Evolutionary conservation across 2,329 filamentous ascomycete species (phyloP).

Genomic region (Alternaria sp.): DNA sequence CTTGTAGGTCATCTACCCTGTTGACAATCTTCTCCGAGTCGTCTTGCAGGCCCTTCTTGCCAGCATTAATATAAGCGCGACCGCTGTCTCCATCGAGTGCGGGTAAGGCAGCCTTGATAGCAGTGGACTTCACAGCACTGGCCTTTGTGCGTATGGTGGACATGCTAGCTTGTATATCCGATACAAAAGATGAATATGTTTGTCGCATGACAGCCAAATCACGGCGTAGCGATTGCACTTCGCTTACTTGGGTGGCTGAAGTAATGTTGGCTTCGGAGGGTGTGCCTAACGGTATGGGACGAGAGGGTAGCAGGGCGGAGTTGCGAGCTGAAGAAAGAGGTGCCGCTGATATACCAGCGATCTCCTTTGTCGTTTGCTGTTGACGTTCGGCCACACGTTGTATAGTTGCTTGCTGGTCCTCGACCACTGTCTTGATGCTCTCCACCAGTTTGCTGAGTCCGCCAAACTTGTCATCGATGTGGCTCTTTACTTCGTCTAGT

Average conservation of each 20-base stretch:
- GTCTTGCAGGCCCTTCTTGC: constrained; percentile 83
- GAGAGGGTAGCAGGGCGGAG: constrained; percentile 42
- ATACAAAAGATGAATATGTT: constrained; percentile 89
- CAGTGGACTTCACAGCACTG: constrained; percentile 76
- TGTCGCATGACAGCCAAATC: constrained; percentile 92
- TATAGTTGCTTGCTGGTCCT: constrained; percentile 81
- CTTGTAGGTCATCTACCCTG: constrained; percentile 95
- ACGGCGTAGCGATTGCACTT: constrained; percentile 81
- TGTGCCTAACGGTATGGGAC: constrained; percentile 29
- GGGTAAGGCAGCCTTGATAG: constrained; percentile 73
- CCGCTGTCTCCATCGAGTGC: constrained; percentile 79
- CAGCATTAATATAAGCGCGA: constrained; percentile 80
- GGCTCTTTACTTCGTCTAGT: constrained; percentile 93
- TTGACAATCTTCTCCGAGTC: constrained; percentile 91
- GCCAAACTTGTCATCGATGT: constrained; percentile 90
- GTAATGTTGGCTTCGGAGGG: constrained; percentile 33
- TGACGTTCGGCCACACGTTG: constrained; percentile 90
- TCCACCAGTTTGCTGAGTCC: constrained; percentile 83
- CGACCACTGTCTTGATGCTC: constrained; percentile 80
- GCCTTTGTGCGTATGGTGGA: constrained; percentile 81
- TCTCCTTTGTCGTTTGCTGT: constrained; percentile 85
- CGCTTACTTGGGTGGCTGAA: constrained; percentile 70
- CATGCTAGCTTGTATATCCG: constrained; percentile 90
- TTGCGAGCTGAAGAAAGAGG: constrained; percentile 45
- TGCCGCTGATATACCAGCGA: constrained; percentile 69